Evolutionary conservation across 768 basidiomycete genomes (phyloP).

Genomic region (Panellus pusillus): DNA sequence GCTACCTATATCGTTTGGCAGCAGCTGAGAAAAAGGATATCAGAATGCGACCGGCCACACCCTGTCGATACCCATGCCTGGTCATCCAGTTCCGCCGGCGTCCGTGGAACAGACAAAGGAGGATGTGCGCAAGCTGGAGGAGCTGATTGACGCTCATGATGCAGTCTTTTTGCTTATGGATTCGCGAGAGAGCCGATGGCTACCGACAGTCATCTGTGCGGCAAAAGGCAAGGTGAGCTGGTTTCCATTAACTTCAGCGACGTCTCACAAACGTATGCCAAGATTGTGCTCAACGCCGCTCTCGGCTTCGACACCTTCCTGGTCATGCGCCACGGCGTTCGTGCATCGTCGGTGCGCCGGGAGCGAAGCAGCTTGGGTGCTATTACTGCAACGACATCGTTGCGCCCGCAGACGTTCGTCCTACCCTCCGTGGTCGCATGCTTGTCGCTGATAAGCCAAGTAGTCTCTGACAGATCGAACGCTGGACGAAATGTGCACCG

Average conservation of each 20-base stretch:
- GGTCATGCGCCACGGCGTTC: slow-evolving; percentile 93
- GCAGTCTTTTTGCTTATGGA: slow-evolving; percentile 95
- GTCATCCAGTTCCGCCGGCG: slow-evolving; percentile 79
- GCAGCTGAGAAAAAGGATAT: not conserved
- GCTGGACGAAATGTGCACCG: slow-evolving; percentile 99
- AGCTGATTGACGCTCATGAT: slow-evolving; percentile 83
- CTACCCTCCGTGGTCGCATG: slow-evolving; percentile 2
- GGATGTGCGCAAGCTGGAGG: slow-evolving; percentile 74
- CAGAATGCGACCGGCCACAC: slow-evolving; percentile 82
- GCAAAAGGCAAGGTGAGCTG: slow-evolving; percentile 74
- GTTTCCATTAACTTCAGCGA: not conserved
- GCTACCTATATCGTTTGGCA: not conserved
- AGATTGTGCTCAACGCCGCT: slow-evolving; percentile 94
- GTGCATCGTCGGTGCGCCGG: slow-evolving; percentile 35
- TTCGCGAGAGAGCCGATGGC: slow-evolving; percentile 95
- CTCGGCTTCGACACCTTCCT: slow-evolving; percentile 95
- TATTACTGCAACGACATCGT: slow-evolving; percentile 99
- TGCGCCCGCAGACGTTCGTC: slow-evolving; percentile 85
- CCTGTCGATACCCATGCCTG: slow-evolving; percentile 94
- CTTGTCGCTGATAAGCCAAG: not conserved
- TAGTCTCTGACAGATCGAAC: slow-evolving; percentile 78
- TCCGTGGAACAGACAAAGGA: slow-evolving; percentile 56
- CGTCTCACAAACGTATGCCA: not conserved
- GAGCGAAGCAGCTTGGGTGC: slow-evolving; percentile 67
- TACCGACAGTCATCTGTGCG: slow-evolving; percentile 87